Percentiles rank a stretch among this genome's conserved stretches.
Conservation (phyloP, 1,284 basidiomycete species). For the Microbotryum intermedium region DNA sequence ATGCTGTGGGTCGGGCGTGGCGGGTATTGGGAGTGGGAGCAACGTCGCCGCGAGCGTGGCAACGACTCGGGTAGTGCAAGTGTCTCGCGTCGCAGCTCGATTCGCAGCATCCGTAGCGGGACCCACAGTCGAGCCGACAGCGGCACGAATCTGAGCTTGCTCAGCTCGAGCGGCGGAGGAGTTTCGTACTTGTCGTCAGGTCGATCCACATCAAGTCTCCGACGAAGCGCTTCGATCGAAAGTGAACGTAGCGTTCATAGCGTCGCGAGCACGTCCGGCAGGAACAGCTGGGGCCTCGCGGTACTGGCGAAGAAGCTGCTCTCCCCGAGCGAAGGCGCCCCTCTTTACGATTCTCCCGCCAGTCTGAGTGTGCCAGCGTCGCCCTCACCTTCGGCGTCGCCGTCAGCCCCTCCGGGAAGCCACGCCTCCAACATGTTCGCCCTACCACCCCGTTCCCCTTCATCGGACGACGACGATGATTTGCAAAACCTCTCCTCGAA, state of each 20-base stretch:
- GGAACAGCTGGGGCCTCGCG: constrained; percentile 1
- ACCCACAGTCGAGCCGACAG: background rate
- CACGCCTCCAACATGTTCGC: background rate
- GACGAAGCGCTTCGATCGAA: constrained; percentile 1
- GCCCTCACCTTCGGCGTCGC: background rate
- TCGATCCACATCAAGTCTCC: background rate
- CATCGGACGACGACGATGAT: background rate
- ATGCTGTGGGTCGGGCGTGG: constrained; percentile 44
- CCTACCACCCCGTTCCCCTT: background rate
- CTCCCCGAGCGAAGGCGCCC: background rate
- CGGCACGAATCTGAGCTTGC: background rate
- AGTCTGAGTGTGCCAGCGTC: background rate
- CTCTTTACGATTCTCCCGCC: background rate
- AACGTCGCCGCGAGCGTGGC: constrained; percentile 35
- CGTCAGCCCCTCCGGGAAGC: background rate
- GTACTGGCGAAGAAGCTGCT: constrained; percentile 1
- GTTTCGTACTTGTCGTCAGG: background rate
- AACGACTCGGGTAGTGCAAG: background rate
- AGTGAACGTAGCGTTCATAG: constrained; percentile 17
- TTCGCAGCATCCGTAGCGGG: background rate
- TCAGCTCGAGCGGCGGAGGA: constrained; percentile 7
- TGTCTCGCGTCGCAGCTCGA: too few species aligned
- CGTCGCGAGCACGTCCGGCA: background rate
- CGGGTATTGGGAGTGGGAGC: constrained; percentile 44
- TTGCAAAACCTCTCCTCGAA: background rate